Evolutionary conservation across 2,329 filamentous ascomycete genomes (phyloP).

Genomic region (Microdochium trichocladiopsis): DNA sequence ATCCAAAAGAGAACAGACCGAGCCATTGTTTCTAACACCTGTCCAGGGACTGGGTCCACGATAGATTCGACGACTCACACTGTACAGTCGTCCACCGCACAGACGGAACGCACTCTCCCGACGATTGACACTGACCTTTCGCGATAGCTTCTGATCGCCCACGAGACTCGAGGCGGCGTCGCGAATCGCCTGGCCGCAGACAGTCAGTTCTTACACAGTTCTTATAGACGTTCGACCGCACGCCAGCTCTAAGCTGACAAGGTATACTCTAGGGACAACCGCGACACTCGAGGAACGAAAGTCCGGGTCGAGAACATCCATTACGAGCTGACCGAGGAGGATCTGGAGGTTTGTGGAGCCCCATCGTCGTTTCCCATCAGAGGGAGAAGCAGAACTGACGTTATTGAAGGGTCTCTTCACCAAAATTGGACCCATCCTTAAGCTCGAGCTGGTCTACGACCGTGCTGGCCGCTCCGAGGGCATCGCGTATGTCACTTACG

Average conservation of each 20-base stretch:
- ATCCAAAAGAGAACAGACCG: constrained; percentile 1
- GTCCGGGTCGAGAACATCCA: constrained; percentile 85
- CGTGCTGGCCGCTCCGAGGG: constrained; percentile 84
- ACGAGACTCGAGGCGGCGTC: constrained; percentile 14
- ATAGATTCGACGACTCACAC: constrained; percentile 70
- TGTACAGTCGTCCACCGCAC: constrained; percentile 30
- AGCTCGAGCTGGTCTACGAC: constrained; percentile 72
- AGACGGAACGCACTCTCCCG: background rate
- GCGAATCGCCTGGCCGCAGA: constrained; percentile 31
- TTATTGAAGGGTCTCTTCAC: constrained; percentile 64
- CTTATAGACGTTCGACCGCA: constrained; percentile 4
- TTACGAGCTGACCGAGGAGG: constrained; percentile 81
- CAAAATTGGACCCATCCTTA: constrained; percentile 65
- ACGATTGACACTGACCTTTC: background rate
- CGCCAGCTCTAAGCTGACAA: too few relatives aligned
- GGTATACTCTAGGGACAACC: constrained; percentile 14
- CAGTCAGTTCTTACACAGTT: constrained; percentile 5
- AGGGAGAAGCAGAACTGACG: background rate
- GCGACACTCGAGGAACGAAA: constrained; percentile 55
- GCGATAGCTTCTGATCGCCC: constrained; percentile 14
- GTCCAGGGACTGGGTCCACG: constrained; percentile 84
- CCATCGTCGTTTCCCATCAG: background rate
- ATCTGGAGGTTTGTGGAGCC: constrained; percentile 62
- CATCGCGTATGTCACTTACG: constrained; percentile 77
- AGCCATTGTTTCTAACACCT: constrained; percentile 18